Percentiles rank a stretch among this genome's conserved stretches.
These are phyloP conservation scores for Sugiyamaella lignohabitans DNA, from an alignment of 805 yeast genomes.

Conservation along the genomic window DNA sequence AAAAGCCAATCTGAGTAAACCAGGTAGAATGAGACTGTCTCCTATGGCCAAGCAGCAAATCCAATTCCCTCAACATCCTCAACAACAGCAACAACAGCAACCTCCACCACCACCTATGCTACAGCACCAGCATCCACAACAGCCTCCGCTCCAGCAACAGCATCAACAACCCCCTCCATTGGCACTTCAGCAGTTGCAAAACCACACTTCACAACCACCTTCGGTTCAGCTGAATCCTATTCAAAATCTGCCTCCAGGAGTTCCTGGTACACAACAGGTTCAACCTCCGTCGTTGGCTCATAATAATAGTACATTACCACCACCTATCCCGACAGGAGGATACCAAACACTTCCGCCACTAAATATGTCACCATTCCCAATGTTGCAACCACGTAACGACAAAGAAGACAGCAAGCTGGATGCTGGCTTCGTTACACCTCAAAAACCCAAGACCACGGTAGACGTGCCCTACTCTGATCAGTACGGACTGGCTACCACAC, in stretches of 20 bases:
- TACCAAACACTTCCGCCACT: not conserved
- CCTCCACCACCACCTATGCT: slow-evolving; percentile 4
- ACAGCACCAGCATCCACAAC: not conserved
- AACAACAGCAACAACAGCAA: slow-evolving; percentile 11
- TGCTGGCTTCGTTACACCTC: slow-evolving; percentile 16
- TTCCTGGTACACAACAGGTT: too few species aligned
- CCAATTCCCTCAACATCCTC: slow-evolving; percentile 4
- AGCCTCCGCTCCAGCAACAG: slow-evolving; percentile 11
- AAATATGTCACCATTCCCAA: not conserved
- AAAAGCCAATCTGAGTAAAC: slow-evolving; percentile 64
- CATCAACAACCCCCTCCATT: slow-evolving; percentile 7
- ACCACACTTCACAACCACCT: too few species aligned
- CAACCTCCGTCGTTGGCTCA: too few species aligned
- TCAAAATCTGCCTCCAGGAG: too few species aligned
- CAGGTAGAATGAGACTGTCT: slow-evolving; percentile 6
- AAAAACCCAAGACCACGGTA: slow-evolving; percentile 4
- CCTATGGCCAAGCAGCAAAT: not conserved
- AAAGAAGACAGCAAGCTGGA: not conserved
- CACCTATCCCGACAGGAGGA: not conserved
- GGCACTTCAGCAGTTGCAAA: slow-evolving; percentile 20
- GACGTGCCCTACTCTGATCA: slow-evolving; percentile 15
- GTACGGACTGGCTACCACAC: slow-evolving; percentile 18
- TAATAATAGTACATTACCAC: not conserved
- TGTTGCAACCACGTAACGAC: not conserved
- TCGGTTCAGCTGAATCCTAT: too few species aligned